Evolutionary conservation across 208 protist species (phyloP), one percentile per base, ranked within the genome.

Genomic region (Strigomonas galati): DNA sequence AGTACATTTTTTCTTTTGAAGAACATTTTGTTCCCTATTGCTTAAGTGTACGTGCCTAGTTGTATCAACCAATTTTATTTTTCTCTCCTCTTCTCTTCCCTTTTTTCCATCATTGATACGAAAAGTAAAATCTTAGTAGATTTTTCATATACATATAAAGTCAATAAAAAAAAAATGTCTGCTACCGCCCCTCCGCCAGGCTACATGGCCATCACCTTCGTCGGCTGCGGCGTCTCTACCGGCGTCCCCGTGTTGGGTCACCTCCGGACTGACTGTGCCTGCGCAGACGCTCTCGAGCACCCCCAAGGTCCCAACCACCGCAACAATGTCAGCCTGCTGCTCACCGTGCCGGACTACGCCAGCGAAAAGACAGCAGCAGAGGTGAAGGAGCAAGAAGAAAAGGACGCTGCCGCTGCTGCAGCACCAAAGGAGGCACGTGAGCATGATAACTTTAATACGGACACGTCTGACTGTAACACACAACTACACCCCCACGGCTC

Each of bases 181-280:
- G 24, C 59, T 15, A 58, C 64, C 19, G 74, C 76, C 27, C 71
- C 78, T 10, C 49, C 76, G 17, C n/a, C 56, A 21, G 74, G 72
- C 32, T 76, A 70, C 62, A 76, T 83, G 61, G 69, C 23, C 15
- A 54, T 84, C 56, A 85, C 72, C 21, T 53, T 96, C 51, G 91
- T 94, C 10, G 88, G 88, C 51, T 87, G 82, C 28, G 91, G 91
- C 52, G 85, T 87, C n/a, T 93, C 87, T 15, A 93, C 84, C 0
- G 91, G 69, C 27, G 69, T 96, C 2, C 91, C 91, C 12, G 88
- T 96, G 4, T 87, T 94, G 72, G 91, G 91, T 15, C 88, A 96
- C 61, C 24, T 92, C n/a, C 70, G 70, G 40, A 60, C 43, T 26
- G 48, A 62, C 56, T 96, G 91, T 58, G 87, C 85, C 14, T 96